phyloP scores from a whole-genome alignment of 2,329 filamentous ascomycete species.

The Onygenales sp. region DNA sequence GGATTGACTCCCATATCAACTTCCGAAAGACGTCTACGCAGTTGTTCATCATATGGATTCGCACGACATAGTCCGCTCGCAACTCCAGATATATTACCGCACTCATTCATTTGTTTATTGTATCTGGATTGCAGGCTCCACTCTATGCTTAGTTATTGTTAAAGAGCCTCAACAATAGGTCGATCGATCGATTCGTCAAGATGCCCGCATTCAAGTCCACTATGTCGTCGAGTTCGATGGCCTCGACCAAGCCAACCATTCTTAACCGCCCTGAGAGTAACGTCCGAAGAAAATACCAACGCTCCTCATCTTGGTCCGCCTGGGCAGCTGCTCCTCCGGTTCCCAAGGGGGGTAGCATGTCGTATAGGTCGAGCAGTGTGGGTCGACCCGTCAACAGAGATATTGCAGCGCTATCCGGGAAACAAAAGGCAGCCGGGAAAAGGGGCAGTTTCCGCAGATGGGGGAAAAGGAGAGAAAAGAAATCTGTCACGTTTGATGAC shows the following conservation, averaged over 20 bases:
- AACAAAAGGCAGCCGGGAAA: background rate
- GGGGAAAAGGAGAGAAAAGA: conserved; percentile 5
- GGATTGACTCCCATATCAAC: too few species aligned
- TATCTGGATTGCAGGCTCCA: background rate
- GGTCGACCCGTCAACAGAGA: background rate
- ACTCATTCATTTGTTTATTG: too few species aligned
- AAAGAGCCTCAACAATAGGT: background rate
- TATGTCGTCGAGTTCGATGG: conserved; percentile 5
- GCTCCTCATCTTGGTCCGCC: conserved; percentile 11
- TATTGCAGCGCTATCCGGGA: background rate
- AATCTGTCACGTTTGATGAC: conserved; percentile 9
- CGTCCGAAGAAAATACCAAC: background rate
- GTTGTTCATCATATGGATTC: too few species aligned
- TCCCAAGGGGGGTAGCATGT: background rate
- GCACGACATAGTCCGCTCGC: too few species aligned
- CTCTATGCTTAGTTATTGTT: background rate
- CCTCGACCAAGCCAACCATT: conserved; percentile 6
- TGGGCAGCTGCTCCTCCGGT: conserved; percentile 8
- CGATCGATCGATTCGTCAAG: background rate
- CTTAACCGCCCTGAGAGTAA: conserved; percentile 1
- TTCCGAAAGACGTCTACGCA: too few species aligned
- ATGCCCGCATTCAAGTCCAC: conserved; percentile 4
- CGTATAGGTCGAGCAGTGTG: conserved; percentile 1
- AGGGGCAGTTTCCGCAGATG: background rate
- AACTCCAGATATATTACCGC: too few species aligned